Base-by-base conservation (phyloP, 495 filamentous ascomycete genomes). In the Neurospora hispaniola region DNA sequence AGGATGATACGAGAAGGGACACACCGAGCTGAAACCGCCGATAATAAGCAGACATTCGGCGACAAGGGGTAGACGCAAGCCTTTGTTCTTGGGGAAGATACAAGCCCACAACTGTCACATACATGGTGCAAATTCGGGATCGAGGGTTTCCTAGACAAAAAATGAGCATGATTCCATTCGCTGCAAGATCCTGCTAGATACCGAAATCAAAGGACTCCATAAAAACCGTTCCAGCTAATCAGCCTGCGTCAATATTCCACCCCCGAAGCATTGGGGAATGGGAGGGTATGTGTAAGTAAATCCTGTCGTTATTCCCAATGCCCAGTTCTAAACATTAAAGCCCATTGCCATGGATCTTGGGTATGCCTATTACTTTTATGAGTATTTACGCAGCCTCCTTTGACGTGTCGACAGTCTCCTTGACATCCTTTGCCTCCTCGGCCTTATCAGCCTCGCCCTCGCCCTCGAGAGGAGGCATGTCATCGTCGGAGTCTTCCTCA, bases 401-500 rank as follows among this genome's bases (percentile, higher is more conserved):
- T 20, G 68, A 75, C 11, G 75, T 74, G 44, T 71, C 76, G 23
- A 68, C 42, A 41, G 42, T 74, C 71, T 76, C 75, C 72, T 78
- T 80, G 39, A 77, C 74, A 38, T 84, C 80, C 74, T 83, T 81
- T 77, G 79, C 83, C 78, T 73, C 76, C 38, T 78, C 78, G 27
- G 76, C 81, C 73, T 81, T 85, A 27, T 74, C 77, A 43, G 38
- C 85, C 69, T 86, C 80, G 7, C 83, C 81, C 20, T 78, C 76
- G 62, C 85, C 81, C 81, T 85, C 82, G n/a, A 81, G 76, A 69
- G 76, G 73, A n/a, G 76, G 80, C 76, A 81, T 80, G 40, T 82
- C 82, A 42, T 84, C 84, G 68, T 85, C 82, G 5, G 79, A 80
- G 1, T 91, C 90, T 0, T 90, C 90, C 2, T 86, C 89, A 18